These are phyloP conservation scores for Populus ilicifolia DNA, from an alignment of 345 rosid genomes.

Conservation along the genomic window DNA sequence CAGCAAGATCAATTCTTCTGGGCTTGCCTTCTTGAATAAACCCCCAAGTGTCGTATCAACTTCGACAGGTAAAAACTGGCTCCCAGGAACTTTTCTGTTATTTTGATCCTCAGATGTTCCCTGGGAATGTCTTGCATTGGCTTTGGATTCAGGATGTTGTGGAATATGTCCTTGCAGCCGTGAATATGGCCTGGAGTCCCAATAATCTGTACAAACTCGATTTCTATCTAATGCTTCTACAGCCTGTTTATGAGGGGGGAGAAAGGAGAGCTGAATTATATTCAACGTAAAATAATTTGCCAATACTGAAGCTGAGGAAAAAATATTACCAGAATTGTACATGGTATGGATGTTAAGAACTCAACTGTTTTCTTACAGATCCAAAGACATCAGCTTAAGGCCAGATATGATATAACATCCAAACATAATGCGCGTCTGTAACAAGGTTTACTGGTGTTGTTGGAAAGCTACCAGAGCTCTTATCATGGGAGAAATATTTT, in stretches of 20 bases:
- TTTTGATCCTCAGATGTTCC: conserved; percentile 24
- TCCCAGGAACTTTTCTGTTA: conserved; percentile 18
- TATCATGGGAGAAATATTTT: neutral
- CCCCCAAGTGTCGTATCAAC: conserved; percentile 40
- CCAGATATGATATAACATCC: neutral
- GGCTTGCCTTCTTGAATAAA: conserved; percentile 68
- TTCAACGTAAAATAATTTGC: neutral
- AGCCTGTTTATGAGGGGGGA: conserved; percentile 43
- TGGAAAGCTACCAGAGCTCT: neutral
- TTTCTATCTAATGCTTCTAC: conserved; percentile 78
- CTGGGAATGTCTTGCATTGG: conserved; percentile 17
- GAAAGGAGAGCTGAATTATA: neutral
- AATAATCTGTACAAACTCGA: conserved; percentile 83
- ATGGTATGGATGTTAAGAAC: neutral
- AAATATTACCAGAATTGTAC: neutral
- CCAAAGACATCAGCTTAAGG: neutral
- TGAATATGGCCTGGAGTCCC: conserved; percentile 94
- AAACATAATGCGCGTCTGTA: neutral
- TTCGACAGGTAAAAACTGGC: conserved; percentile 30
- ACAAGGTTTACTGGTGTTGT: neutral
- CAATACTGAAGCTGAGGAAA: neutral
- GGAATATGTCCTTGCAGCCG: conserved; percentile 71
- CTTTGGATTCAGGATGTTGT: conserved; percentile 37
- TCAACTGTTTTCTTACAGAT: neutral
- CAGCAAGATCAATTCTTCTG: conserved; percentile 56